phyloP scores from a whole-genome alignment of 2,329 filamentous ascomycete genomes.

The Capronia americana region DNA sequence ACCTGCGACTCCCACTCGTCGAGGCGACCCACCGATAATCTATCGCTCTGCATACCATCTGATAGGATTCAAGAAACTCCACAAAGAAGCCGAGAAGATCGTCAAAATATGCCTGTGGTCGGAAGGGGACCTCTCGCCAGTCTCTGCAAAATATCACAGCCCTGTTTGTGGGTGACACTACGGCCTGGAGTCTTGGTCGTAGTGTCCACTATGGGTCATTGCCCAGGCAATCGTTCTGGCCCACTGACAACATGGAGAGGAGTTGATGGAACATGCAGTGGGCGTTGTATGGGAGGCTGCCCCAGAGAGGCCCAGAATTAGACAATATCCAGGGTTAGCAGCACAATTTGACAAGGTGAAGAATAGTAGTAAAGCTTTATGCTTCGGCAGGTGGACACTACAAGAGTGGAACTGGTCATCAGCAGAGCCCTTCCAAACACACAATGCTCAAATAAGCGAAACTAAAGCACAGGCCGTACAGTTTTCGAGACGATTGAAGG shows the following conservation, averaged over 20 bases:
- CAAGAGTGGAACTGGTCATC: neutral
- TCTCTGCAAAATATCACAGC: too few species aligned
- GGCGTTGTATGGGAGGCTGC: neutral
- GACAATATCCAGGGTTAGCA: neutral
- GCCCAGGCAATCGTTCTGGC: too few species aligned
- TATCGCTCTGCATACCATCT: neutral
- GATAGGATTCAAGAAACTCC: neutral
- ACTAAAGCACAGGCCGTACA: neutral
- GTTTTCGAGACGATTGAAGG: neutral
- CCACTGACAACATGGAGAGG: neutral
- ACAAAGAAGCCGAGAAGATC: neutral
- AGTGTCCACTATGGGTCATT: neutral
- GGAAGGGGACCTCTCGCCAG: neutral
- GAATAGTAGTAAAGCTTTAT: neutral
- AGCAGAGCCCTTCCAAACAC: neutral
- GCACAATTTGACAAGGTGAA: neutral
- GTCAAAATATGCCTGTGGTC: neutral
- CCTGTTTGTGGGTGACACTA: neutral
- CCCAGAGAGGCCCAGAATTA: neutral
- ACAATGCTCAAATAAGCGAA: neutral
- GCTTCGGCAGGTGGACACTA: neutral
- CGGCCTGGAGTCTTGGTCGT: neutral
- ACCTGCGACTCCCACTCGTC: neutral
- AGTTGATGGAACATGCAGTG: neutral
- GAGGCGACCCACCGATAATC: neutral